phyloP scores from a whole-genome alignment of 179 eudicot species.

The Drosera spatulata region DNA sequence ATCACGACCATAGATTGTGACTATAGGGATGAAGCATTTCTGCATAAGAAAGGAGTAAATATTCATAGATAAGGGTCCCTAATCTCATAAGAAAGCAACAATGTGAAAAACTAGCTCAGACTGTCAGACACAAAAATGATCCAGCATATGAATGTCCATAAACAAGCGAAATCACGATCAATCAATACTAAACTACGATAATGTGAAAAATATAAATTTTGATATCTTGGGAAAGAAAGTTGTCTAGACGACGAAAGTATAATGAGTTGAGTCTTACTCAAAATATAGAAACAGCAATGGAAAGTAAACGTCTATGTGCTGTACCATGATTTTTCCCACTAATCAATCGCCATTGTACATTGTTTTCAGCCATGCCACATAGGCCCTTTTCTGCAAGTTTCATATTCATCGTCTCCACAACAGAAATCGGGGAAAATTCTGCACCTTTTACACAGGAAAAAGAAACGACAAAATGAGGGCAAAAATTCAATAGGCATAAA shows the following conservation, averaged over 20 bases:
- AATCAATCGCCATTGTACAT: slow-evolving; percentile 59
- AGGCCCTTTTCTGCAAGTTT: slow-evolving; percentile 40
- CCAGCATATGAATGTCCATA: too few species aligned
- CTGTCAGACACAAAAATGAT: too few species aligned
- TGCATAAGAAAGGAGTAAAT: slow-evolving; percentile 5
- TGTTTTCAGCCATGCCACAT: slow-evolving; percentile 2
- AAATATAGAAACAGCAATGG: slow-evolving; percentile 77
- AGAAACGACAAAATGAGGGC: too few species aligned
- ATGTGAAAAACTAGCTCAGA: too few species aligned
- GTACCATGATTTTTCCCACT: slow-evolving; percentile 71
- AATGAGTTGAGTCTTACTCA: slow-evolving; percentile 37
- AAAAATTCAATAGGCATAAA: too few species aligned
- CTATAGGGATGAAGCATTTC: slow-evolving; percentile 41
- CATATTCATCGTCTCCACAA: slow-evolving; percentile 24
- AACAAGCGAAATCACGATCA: too few species aligned
- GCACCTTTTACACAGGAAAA: slow-evolving; percentile 24
- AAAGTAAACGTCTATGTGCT: slow-evolving; percentile 58
- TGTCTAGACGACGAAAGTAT: not conserved
- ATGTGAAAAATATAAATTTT: not conserved
- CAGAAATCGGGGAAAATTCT: slow-evolving; percentile 36
- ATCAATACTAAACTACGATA: too few species aligned
- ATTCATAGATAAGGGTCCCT: too few species aligned
- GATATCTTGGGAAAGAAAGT: not conserved
- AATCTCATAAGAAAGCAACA: too few species aligned
- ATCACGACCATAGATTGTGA: slow-evolving; percentile 31